phyloP scores from a whole-genome alignment of 805 yeast species.

The Suhomyces sp. region DNA sequence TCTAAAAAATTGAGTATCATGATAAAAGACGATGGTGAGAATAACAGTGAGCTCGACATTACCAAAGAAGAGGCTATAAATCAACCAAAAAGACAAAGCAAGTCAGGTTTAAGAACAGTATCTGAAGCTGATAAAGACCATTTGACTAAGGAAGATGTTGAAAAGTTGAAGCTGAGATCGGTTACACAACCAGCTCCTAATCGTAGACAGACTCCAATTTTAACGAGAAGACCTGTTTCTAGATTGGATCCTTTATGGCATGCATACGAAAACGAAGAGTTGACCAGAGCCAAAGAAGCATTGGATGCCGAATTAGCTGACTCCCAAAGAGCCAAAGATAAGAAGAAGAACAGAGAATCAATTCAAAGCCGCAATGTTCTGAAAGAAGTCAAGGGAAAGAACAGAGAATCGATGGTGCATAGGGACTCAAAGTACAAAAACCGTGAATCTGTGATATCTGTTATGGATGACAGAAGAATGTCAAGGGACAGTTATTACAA shows the following conservation, averaged over 20 bases:
- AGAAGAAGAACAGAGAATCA: slow-evolving; percentile 10
- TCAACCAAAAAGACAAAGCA: slow-evolving; percentile 40
- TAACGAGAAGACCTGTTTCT: slow-evolving; percentile 55
- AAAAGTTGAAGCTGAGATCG: slow-evolving; percentile 43
- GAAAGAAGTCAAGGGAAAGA: slow-evolving; percentile 2
- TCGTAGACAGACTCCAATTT: slow-evolving; percentile 32
- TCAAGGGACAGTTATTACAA: slow-evolving; percentile 19
- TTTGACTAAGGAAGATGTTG: slow-evolving; percentile 45
- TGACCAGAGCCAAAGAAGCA: slow-evolving; percentile 42
- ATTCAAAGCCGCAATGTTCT: background rate
- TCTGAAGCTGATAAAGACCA: slow-evolving; percentile 33
- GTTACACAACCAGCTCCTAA: slow-evolving; percentile 41
- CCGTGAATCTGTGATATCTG: slow-evolving; percentile 37
- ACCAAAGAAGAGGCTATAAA: slow-evolving; percentile 22
- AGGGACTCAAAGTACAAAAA: slow-evolving; percentile 12
- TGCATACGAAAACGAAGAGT: slow-evolving; percentile 48
- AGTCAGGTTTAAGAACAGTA: slow-evolving; percentile 27
- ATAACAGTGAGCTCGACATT: slow-evolving; percentile 19
- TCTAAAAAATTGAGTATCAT: slow-evolving; percentile 35
- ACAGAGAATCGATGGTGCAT: slow-evolving; percentile 8
- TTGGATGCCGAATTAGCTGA: slow-evolving; percentile 33
- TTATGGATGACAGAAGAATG: slow-evolving; percentile 20
- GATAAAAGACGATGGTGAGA: slow-evolving; percentile 30
- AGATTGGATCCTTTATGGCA: slow-evolving; percentile 55
- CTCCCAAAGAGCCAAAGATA: slow-evolving; percentile 11